Conservation (phyloP, 345 rosid genomes). For the Salix purpurea region DNA sequence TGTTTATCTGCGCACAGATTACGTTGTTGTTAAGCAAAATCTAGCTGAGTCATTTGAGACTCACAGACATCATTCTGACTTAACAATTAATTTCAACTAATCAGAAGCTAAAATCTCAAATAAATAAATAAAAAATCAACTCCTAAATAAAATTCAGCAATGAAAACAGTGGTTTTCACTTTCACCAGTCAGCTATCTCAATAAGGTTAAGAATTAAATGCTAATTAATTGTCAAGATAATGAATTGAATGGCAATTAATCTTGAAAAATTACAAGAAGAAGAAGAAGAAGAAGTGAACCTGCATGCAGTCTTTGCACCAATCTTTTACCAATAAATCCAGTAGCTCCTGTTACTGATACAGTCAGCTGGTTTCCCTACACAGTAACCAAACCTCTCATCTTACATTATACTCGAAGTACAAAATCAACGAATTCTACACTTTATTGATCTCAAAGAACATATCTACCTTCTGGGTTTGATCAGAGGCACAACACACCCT, state of each 20-base stretch:
- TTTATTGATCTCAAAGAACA: not conserved
- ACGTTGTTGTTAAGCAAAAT: not conserved
- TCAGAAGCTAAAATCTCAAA: not conserved
- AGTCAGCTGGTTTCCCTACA: conserved; percentile 58
- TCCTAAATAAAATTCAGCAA: not conserved
- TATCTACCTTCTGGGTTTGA: conserved; percentile 44
- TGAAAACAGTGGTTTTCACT: not conserved
- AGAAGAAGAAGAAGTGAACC: conserved; percentile 46
- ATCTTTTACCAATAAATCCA: conserved; percentile 78
- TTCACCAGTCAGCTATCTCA: not conserved
- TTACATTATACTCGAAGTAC: not conserved
- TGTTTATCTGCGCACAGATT: conserved; percentile 55
- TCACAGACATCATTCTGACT: not conserved
- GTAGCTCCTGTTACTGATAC: conserved; percentile 93
- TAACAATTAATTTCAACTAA: not conserved
- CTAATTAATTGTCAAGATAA: not conserved
- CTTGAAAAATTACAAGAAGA: not conserved
- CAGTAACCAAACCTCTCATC: not conserved
- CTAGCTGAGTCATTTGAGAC: not conserved
- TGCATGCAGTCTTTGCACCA: conserved; percentile 75
- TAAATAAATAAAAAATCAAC: not conserved
- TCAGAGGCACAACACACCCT: conserved; percentile 42
- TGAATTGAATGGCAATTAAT: not conserved
- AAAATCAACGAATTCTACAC: not conserved
- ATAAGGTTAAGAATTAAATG: not conserved